A percentile compares a stretch with the other conserved stretches of the same genome.
These are phyloP conservation scores for Byssochlamys sp. DNA, from an alignment of 2,329 filamentous ascomycete species.

Conservation along the genomic window DNA sequence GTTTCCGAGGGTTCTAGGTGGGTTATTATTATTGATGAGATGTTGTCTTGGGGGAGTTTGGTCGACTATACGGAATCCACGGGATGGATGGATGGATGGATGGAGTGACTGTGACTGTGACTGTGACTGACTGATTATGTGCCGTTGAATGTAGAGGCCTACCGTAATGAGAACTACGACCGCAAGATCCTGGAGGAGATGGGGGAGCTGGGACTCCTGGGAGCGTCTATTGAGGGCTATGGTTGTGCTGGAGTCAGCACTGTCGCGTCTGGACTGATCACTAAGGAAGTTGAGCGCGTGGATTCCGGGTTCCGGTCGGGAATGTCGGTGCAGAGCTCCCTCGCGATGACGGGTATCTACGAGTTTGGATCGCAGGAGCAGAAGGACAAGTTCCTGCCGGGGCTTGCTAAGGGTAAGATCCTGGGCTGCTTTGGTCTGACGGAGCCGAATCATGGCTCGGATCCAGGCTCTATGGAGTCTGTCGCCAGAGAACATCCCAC, in stretches of 20 bases:
- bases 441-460: slow-evolving; percentile 85
- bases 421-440: slow-evolving; percentile 82
- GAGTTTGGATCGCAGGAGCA: slow-evolving; percentile 79
- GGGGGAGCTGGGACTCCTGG: slow-evolving; percentile 81
- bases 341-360: slow-evolving; percentile 88
- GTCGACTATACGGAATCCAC: too few species aligned
- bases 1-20: slow-evolving; percentile 76
- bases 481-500: slow-evolving; percentile 72
- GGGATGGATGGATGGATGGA: too few species aligned
- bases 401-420: slow-evolving; percentile 71
- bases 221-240: slow-evolving; percentile 77
- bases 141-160: slow-evolving; percentile 53
- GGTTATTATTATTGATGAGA: slow-evolving; percentile 17
- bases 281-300: slow-evolving; percentile 78
- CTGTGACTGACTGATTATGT: background rate
- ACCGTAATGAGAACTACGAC: slow-evolving; percentile 79
- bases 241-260: slow-evolving; percentile 80
- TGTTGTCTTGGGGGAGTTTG: too few species aligned
- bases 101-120: too few species aligned
- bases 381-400: slow-evolving; percentile 72
- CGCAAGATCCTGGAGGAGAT: slow-evolving; percentile 78
- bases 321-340: slow-evolving; percentile 84
- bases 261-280: slow-evolving; percentile 82
- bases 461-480: slow-evolving; percentile 85
- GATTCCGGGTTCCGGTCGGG: slow-evolving; percentile 86